These are phyloP conservation scores for Tylopilus rubrobrunneus DNA, from an alignment of 768 basidiomycete genomes.

Conservation along the genomic window DNA sequence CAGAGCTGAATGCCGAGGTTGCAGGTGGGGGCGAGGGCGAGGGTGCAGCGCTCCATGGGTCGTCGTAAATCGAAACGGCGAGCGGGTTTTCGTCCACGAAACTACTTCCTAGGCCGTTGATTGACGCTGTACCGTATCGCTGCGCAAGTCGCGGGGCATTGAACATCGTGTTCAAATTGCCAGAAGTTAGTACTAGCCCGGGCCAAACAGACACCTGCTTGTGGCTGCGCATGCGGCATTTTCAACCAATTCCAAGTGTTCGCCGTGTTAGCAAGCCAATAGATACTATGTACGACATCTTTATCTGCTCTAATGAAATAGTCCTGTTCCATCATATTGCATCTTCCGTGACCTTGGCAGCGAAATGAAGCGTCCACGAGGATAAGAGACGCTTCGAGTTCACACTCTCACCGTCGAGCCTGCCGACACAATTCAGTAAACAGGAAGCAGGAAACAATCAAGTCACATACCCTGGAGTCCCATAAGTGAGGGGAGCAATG, in stretches of 20 bases:
- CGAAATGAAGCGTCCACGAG: constrained; percentile 94
- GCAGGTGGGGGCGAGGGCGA: constrained; percentile 64
- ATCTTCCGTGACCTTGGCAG: constrained; percentile 58
- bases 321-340: constrained; percentile 17
- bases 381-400: constrained; percentile 78
- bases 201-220: constrained; percentile 10
- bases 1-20: constrained; percentile 57
- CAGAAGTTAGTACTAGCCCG: not conserved
- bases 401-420: constrained; percentile 81
- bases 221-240: constrained; percentile 9
- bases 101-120: constrained; percentile 61
- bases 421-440: constrained; percentile 31
- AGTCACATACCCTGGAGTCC: constrained; percentile 82
- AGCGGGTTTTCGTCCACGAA: constrained; percentile 78
- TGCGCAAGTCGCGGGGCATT: constrained; percentile 77
- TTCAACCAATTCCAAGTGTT: not conserved
- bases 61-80: constrained; percentile 70
- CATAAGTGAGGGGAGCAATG: constrained; percentile 90
- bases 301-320: constrained; percentile 12
- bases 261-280: constrained; percentile 12
- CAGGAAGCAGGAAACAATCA: constrained; percentile 1
- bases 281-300: constrained; percentile 18
- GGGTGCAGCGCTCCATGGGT: constrained; percentile 77
- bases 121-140: constrained; percentile 55
- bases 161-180: constrained; percentile 52